Evolutionary conservation across 371 early-diverging fungal species (phyloP), one percentile per base, ranked within the genome.

Genomic region (Mucor mucedo): DNA sequence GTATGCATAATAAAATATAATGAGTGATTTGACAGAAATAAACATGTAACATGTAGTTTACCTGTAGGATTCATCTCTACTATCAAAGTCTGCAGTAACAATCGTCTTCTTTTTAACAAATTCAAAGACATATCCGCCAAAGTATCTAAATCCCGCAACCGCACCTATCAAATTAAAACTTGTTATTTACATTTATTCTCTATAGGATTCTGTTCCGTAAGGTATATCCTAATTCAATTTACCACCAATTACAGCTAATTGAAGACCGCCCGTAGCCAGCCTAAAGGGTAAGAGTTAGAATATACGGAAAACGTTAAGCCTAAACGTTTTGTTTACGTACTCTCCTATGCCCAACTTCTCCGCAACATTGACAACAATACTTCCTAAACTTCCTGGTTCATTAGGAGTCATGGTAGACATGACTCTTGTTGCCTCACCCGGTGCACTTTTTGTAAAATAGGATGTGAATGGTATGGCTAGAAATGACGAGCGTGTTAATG

Each of bases 51-150:
- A 35, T 35, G 35, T 8, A 35, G 8, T 35, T 65, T 71, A 86
- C 68, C 82, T 80, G 60, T 82, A 87, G 0, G 83, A 79, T 60
- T 88, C 90, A 55, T 89, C 90, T 33, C 86, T 62, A 48, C 80
- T 82, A 66, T 88, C 88, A 63, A 86, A 84, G 55, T 88, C 84
- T 9, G 83, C 85, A 2, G 82, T 75, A 16, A 84, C 85, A 27
- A 86, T 68, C 4, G 85, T 71, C n/a, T 71, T 69, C 53, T 84
- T 87, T 50, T 83, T 83, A 11, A 87, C 30, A 44, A 76, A 83
- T 41, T 83, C 85, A 28, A 84, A 41, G 2, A 78, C 66, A 57
- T 79, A 78, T 0, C 71, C 72, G 14, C 86, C 83, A 55, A 86
- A 73, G 28, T 82, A 72, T 21, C 83, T 71, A 21, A 77, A 64